These are phyloP conservation scores for Pleurotus platypus DNA, from an alignment of 768 basidiomycete genomes.

Conservation along the genomic window DNA sequence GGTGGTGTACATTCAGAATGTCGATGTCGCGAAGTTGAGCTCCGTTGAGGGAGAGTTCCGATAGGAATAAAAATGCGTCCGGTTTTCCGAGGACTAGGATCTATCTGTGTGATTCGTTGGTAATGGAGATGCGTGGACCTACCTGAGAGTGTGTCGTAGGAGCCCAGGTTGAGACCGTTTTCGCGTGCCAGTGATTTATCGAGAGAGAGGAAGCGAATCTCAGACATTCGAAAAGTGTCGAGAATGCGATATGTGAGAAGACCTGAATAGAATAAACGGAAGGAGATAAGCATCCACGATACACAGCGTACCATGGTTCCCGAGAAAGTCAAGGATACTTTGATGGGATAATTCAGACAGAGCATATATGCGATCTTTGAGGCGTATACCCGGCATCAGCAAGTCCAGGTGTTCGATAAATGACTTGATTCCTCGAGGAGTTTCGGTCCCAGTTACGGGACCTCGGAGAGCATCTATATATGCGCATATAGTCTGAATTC, in stretches of 20 bases:
- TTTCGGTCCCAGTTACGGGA: conserved; percentile 35
- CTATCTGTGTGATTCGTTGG: no score
- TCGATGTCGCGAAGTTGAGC: conserved; percentile 44
- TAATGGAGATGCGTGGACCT: not conserved
- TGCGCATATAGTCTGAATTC: conserved; percentile 4
- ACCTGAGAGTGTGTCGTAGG: conserved; percentile 42
- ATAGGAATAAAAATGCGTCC: conserved; percentile 47
- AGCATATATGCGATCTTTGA: conserved; percentile 35
- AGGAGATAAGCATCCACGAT: not conserved
- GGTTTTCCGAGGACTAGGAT: conserved; percentile 45
- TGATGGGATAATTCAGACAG: conserved; percentile 34
- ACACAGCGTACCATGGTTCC: conserved; percentile 26
- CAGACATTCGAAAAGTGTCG: conserved; percentile 40
- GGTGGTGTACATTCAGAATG: conserved; percentile 47
- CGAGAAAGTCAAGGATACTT: conserved; percentile 36
- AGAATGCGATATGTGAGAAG: conserved; percentile 44
- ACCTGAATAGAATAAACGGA: conserved; percentile 25
- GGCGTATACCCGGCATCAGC: conserved; percentile 45
- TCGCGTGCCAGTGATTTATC: conserved; percentile 42
- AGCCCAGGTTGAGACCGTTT: conserved; percentile 47
- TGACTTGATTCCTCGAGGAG: conserved; percentile 29
- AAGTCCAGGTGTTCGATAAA: conserved; percentile 36
- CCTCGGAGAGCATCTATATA: conserved; percentile 38
- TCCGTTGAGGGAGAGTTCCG: conserved; percentile 46
- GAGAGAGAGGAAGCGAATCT: conserved; percentile 41